Conservation (phyloP, 768 basidiomycete species). For the Lyophyllum shimeji region DNA sequence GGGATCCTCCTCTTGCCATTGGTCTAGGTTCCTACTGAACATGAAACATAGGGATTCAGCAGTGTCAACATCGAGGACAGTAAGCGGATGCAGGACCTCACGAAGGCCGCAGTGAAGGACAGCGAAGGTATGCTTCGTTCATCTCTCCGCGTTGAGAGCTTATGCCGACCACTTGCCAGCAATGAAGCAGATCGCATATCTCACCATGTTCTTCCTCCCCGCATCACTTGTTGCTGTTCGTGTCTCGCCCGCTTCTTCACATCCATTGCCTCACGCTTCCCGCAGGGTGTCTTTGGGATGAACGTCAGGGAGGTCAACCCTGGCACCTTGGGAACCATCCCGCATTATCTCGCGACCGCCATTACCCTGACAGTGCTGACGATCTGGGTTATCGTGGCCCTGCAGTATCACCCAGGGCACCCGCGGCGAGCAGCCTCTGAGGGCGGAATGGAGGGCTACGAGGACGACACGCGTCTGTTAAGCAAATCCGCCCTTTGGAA, state of each 20-base stretch:
- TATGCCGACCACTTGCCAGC: conserved; percentile 22
- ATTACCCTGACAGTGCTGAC: conserved; percentile 44
- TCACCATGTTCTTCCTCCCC: conserved; percentile 64
- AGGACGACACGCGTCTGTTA: conserved; percentile 3
- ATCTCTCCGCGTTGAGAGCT: background rate
- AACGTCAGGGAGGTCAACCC: conserved; percentile 46
- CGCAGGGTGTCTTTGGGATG: conserved; percentile 55
- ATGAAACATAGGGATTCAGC: conserved; percentile 38
- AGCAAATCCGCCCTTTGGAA: conserved; percentile 10
- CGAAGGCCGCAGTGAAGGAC: conserved; percentile 39
- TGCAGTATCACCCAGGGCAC: conserved; percentile 31
- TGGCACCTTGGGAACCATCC: conserved; percentile 27
- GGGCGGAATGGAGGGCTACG: background rate
- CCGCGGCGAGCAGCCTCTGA: background rate
- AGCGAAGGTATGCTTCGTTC: conserved; percentile 34
- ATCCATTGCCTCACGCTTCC: background rate
- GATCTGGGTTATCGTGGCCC: conserved; percentile 45
- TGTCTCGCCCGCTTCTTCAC: conserved; percentile 1
- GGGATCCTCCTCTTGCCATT: background rate
- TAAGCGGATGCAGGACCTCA: conserved; percentile 36
- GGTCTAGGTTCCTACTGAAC: background rate
- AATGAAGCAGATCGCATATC: conserved; percentile 54
- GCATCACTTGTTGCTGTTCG: conserved; percentile 47
- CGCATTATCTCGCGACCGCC: conserved; percentile 36
- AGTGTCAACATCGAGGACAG: conserved; percentile 51